Conservation (phyloP, 2,329 filamentous ascomycete genomes). For the Fusarium liriodendri region DNA sequence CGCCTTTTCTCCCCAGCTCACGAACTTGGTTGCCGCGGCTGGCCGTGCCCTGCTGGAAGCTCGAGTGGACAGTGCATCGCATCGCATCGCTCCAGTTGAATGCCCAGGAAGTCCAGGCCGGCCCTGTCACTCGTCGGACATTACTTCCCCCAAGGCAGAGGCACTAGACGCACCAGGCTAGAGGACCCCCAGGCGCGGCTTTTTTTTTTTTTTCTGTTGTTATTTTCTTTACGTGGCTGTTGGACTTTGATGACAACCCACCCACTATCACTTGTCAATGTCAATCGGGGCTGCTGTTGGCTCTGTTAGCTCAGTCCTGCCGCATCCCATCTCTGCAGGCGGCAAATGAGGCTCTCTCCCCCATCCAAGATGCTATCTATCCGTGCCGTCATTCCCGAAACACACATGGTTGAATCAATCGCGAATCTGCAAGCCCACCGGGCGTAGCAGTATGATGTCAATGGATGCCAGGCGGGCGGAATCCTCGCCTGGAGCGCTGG, state of each 20-base stretch:
- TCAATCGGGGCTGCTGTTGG: slow-evolving; percentile 26
- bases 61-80: slow-evolving; percentile 2
- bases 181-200: slow-evolving; percentile 32
- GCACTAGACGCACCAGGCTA: slow-evolving; percentile 29
- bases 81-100: slow-evolving; percentile 28
- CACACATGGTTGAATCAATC: slow-evolving; percentile 14
- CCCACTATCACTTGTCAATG: slow-evolving; percentile 40
- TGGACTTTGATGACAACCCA: slow-evolving; percentile 39
- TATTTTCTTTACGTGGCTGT: slow-evolving; percentile 43
- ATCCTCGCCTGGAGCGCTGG: slow-evolving; percentile 21
- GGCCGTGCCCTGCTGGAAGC: slow-evolving; percentile 36
- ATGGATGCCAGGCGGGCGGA: slow-evolving; percentile 9
- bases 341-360: slow-evolving; percentile 41
- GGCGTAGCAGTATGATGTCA: slow-evolving; percentile 40
- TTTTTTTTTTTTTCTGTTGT: slow-evolving; percentile 18
- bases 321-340: slow-evolving; percentile 9
- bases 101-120: slow-evolving; percentile 28
- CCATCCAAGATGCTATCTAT: slow-evolving; percentile 35
- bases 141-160: slow-evolving; percentile 34
- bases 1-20: slow-evolving; percentile 17
- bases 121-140: slow-evolving; percentile 42
- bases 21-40: slow-evolving; percentile 39
- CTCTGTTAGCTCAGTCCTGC: slow-evolving; percentile 4
- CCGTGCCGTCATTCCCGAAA: slow-evolving; percentile 44
- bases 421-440: slow-evolving; percentile 22